Conservation (phyloP, 129 eudicot genomes). For the Flaveria brownii region DNA sequence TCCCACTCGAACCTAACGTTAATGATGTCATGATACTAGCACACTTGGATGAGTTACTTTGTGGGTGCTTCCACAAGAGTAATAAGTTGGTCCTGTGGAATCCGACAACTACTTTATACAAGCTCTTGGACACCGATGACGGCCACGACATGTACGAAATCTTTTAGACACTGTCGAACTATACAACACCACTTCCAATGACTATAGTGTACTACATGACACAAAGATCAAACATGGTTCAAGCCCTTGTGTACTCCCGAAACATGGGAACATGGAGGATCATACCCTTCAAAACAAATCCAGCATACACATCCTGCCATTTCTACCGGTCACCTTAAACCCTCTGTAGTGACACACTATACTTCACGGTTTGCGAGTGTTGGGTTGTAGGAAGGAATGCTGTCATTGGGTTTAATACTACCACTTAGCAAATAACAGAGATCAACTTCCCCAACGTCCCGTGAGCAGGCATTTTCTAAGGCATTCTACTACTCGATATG, state of each 20-base stretch:
- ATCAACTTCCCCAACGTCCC: too few species aligned
- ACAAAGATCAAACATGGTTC: not conserved
- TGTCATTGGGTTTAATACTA: too few species aligned
- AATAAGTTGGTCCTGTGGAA: not conserved
- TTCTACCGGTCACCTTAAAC: not conserved
- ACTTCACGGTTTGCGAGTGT: not conserved
- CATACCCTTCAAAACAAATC: not conserved
- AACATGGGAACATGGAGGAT: not conserved
- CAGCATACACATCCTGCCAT: not conserved
- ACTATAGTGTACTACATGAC: not conserved
- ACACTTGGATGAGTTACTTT: not conserved
- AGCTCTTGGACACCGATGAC: not conserved
- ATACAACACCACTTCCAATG: not conserved
- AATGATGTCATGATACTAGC: not conserved
- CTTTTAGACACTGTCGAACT: too few species aligned
- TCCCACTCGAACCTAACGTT: not conserved
- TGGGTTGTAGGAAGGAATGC: too few species aligned
- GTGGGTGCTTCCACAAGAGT: not conserved
- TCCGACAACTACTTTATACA: not conserved
- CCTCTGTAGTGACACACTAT: not conserved
- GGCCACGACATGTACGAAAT: not conserved
- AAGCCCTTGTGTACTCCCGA: not conserved
- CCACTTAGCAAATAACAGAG: too few species aligned
- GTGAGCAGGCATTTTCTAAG: too few species aligned
- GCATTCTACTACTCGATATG: too few species aligned